Evolutionary conservation across 2,329 filamentous ascomycete genomes (phyloP).

Genomic region (Phaeosphaeria sp.): DNA sequence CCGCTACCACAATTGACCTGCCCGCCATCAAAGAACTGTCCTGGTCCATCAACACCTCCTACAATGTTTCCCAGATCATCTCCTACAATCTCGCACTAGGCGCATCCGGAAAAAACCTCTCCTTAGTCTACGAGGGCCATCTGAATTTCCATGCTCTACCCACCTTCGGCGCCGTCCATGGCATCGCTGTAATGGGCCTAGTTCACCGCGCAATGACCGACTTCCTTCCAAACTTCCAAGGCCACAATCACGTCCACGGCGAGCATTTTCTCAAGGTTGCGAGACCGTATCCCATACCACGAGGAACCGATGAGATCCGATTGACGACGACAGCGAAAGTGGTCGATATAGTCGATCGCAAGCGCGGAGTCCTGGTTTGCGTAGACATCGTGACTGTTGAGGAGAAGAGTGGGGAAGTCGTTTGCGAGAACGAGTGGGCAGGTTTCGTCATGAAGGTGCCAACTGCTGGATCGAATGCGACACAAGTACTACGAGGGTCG

Average conservation of each 20-base stretch:
- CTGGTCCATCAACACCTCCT: constrained; percentile 14
- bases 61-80: constrained; percentile 15
- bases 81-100: constrained; percentile 22
- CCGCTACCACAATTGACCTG: constrained; percentile 13
- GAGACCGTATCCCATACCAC: constrained; percentile 12
- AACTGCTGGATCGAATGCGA: constrained; percentile 5
- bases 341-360: constrained; percentile 12
- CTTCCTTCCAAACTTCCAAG: constrained; percentile 18
- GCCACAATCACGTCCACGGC: constrained; percentile 18
- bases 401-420: constrained; percentile 1
- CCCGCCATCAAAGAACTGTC: constrained; percentile 9
- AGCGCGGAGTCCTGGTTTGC: constrained; percentile 10
- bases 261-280: constrained; percentile 13
- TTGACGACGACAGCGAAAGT: constrained; percentile 15
- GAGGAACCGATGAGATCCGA: neutral
- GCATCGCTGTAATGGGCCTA: constrained; percentile 17
- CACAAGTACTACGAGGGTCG: constrained; percentile 4
- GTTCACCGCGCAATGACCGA: constrained; percentile 13
- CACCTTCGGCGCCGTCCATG: constrained; percentile 15
- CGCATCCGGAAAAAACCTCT: constrained; percentile 10
- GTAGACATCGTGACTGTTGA: constrained; percentile 13
- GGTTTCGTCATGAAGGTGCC: constrained; percentile 15
- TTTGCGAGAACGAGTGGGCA: constrained; percentile 19
- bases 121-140: constrained; percentile 13
- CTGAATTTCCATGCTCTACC: constrained; percentile 15